Base-by-base conservation (phyloP, 2,329 filamentous ascomycete species). In the Alternaria burnsii region DNA sequence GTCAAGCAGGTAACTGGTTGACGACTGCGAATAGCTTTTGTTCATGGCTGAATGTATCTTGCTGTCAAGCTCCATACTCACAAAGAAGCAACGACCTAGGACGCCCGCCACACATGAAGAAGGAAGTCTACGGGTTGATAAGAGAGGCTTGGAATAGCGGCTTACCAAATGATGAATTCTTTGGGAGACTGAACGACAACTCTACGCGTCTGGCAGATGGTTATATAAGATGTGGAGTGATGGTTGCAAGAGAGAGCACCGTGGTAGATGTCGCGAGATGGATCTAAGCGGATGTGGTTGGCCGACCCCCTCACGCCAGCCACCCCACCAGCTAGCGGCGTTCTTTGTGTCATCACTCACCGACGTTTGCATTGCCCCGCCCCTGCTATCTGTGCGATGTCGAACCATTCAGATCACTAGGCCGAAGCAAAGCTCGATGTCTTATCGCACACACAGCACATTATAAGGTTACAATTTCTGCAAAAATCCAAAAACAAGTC, bases 401-500 rank as follows among this genome's bases (percentile, higher is more conserved):
- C 20, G 30, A 38, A n/a, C 20, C 0, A 5, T 41, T 5, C 36
- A 42, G 30, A 38, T 30, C 8, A 5, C 10, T 36, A 16, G 18
- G 7, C 7, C 22, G 7, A 12, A 36, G 20, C 46, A 11, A 22
- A 22, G 10, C 22, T n/a, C 30, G 24, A 14, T 2, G 1, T 1
- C 11, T 9, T 9, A 14, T 5, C 5, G 0, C 0, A 5, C 0
- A 8, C 0, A 0, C 8, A 22, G 0, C 2, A 1, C n/a, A 4
- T 32, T 57, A 68, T 66, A 54, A 14, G 18, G 0, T 2, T 3
- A 22, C 1, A 20, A 62, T 61, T 51, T 62, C 52, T 1, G 22
- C 32, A 62, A 62, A 46, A 12, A 30, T 11, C 26, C 36, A 67
- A 70, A 70, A 67, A 56, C 58, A 26, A 63, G 59, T 64, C 65